phyloP scores from a whole-genome alignment of 139 green algal genomes.

The Chlorella sp. region DNA sequence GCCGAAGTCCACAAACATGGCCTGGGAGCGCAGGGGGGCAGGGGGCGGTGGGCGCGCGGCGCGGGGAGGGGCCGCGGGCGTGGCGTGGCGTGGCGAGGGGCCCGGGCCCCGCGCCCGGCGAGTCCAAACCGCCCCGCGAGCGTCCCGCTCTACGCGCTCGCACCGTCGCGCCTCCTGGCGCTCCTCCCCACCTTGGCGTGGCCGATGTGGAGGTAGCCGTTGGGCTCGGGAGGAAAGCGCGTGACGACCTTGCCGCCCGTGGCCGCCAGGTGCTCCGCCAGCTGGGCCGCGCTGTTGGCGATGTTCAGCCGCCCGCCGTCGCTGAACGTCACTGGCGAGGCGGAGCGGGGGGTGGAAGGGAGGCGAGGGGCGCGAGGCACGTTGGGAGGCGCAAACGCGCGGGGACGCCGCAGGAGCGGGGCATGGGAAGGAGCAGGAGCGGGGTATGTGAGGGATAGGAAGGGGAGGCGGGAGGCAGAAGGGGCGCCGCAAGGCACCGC shows the following conservation, averaged over 20 bases:
- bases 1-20: slow-evolving; percentile 99
- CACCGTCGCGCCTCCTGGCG: too few relatives aligned
- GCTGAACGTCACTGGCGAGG: slow-evolving; percentile 41
- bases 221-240: slow-evolving; percentile 98
- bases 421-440: too few relatives aligned
- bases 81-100: not conserved
- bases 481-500: too few relatives aligned
- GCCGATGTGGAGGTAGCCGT: slow-evolving; percentile 91
- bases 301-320: slow-evolving; percentile 72
- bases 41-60: not conserved
- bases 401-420: not conserved
- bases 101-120: too few relatives aligned
- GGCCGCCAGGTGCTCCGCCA: slow-evolving; percentile 75
- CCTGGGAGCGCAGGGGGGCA: slow-evolving; percentile 43
- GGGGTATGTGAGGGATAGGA: too few relatives aligned
- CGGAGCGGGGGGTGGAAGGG: slow-evolving; percentile 25
- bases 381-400: too few relatives aligned
- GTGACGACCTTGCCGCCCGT: slow-evolving; percentile 92
- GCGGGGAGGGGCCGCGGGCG: not conserved
- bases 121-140: too few relatives aligned
- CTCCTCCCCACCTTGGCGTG: slow-evolving; percentile 93
- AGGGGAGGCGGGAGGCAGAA: too few relatives aligned
- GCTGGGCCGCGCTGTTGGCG: slow-evolving; percentile 78
- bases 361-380: not conserved
- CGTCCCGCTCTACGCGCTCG: too few relatives aligned